These are phyloP conservation scores for Pezicula rhizophila DNA, from an alignment of 2,329 filamentous ascomycete species.

Conservation along the genomic window DNA sequence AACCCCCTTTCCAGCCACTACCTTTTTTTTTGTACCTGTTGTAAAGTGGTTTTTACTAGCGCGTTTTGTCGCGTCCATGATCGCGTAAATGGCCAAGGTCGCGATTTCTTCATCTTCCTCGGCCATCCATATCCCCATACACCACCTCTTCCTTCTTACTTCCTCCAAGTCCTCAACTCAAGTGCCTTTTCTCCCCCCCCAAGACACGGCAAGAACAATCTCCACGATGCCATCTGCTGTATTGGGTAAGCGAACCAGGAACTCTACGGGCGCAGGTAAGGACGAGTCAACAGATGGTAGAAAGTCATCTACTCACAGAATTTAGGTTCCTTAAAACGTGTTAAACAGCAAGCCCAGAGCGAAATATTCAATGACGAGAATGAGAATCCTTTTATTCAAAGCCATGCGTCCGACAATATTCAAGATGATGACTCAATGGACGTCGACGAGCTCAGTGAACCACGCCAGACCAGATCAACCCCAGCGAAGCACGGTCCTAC, in stretches of 20 bases:
- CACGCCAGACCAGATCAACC: constrained; percentile 23
- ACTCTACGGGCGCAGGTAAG: constrained; percentile 31
- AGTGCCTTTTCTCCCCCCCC: constrained; percentile 4
- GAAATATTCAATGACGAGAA: constrained; percentile 59
- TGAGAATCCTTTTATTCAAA: constrained; percentile 48
- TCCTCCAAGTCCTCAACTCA: constrained; percentile 5
- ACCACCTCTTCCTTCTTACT: constrained; percentile 4
- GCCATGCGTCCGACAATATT: constrained; percentile 21
- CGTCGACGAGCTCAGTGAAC: constrained; percentile 31
- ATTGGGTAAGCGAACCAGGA: constrained; percentile 42
- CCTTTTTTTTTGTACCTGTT: too few relatives aligned
- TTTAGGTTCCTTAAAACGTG: constrained; percentile 25
- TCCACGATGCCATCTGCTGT: constrained; percentile 29
- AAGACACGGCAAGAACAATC: constrained; percentile 7
- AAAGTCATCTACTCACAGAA: constrained; percentile 5
- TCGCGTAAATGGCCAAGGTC: too few relatives aligned
- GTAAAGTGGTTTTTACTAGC: too few relatives aligned
- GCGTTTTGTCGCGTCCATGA: too few relatives aligned
- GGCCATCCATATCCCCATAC: background rate
- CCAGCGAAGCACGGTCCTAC: constrained; percentile 42
- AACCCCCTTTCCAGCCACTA: too few relatives aligned
- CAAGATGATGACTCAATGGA: constrained; percentile 36
- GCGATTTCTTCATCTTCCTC: too few relatives aligned
- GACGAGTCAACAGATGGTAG: constrained; percentile 9
- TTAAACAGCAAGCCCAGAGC: constrained; percentile 38